phyloP scores from a whole-genome alignment of 1,284 basidiomycete genomes.

The Pterulicium gracile region DNA sequence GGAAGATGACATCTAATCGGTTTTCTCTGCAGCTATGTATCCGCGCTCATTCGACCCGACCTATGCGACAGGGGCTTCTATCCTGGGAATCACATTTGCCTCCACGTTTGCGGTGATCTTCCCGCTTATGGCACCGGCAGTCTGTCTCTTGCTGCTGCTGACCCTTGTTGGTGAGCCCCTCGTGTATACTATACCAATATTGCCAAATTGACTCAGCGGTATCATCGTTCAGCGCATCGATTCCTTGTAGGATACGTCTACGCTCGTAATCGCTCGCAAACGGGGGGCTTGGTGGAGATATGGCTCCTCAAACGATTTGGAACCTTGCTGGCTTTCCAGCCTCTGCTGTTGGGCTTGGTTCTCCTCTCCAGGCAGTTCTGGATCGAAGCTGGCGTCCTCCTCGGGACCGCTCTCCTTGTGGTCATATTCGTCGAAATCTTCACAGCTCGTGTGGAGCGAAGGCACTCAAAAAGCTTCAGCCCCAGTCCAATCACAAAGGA shows the following conservation, averaged over 20 bases:
- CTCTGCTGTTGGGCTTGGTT: conserved; percentile 62
- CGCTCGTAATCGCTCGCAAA: conserved; percentile 56
- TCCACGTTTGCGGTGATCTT: conserved; percentile 65
- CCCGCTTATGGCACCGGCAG: conserved; percentile 65
- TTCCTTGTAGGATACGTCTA: conserved; percentile 70
- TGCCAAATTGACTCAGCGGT: no score
- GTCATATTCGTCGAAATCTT: conserved; percentile 50
- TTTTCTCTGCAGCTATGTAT: conserved; percentile 43
- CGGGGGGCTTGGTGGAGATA: conserved; percentile 60
- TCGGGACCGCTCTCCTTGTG: conserved; percentile 42
- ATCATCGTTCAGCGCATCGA: conserved; percentile 47
- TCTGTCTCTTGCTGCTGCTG: conserved; percentile 53
- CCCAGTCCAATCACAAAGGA: conserved; percentile 48
- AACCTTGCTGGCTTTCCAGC: conserved; percentile 57
- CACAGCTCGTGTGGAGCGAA: conserved; percentile 31
- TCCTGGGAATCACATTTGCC: conserved; percentile 62
- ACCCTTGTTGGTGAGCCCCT: conserved; percentile 49
- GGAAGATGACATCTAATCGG: conserved; percentile 1
- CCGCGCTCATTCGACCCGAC: conserved; percentile 63
- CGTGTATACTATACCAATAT: not conserved
- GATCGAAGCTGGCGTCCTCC: conserved; percentile 57
- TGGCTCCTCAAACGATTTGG: conserved; percentile 65
- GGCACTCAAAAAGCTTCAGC: conserved; percentile 32
- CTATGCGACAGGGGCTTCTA: conserved; percentile 51
- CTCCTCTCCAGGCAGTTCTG: conserved; percentile 55